A percentile compares a stretch with the other conserved stretches of the same genome.
Evolutionary conservation across 1,139 yeast genomes (phyloP).

Genomic region (Lodderomyces beijingensis): DNA sequence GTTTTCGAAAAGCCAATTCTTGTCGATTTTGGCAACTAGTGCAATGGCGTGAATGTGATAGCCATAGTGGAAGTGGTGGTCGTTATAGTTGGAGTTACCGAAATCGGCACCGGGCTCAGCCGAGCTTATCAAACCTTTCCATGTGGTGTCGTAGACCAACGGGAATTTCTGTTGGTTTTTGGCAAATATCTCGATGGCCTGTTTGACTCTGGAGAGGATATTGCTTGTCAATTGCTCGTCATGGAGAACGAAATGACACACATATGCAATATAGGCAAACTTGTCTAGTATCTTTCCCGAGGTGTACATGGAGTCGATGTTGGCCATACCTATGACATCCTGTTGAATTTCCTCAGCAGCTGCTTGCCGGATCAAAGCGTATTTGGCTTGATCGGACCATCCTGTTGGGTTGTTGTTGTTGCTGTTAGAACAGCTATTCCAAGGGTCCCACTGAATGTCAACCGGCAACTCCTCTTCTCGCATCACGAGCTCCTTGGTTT

Average conservation of each 20-base stretch:
- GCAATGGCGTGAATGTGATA: constrained; percentile 76
- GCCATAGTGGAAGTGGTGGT: constrained; percentile 80
- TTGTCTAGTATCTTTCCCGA: constrained; percentile 73
- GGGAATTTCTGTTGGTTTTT: constrained; percentile 57
- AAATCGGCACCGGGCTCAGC: constrained; percentile 67
- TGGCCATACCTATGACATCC: constrained; percentile 55
- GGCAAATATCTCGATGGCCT: constrained; percentile 58
- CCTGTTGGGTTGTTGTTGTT: constrained; percentile 28
- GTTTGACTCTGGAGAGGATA: constrained; percentile 48
- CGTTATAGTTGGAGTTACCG: constrained; percentile 75
- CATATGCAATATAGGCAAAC: constrained; percentile 68
- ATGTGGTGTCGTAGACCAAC: constrained; percentile 57
- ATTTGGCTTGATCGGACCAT: constrained; percentile 36
- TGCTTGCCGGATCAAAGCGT: constrained; percentile 39
- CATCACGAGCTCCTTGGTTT: constrained; percentile 48
- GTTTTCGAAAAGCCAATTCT: constrained; percentile 25
- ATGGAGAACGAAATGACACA: constrained; percentile 51
- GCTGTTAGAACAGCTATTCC: constrained; percentile 41
- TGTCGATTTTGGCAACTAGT: constrained; percentile 54
- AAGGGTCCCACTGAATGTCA: constrained; percentile 54
- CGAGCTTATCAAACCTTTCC: constrained; percentile 73
- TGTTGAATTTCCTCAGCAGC: constrained; percentile 50
- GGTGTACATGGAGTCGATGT: constrained; percentile 70
- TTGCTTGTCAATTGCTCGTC: constrained; percentile 43
- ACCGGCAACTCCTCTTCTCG: constrained; percentile 44